Base-by-base conservation (phyloP, 164 flowering plant genomes). In the Echeveria elegans region DNA sequence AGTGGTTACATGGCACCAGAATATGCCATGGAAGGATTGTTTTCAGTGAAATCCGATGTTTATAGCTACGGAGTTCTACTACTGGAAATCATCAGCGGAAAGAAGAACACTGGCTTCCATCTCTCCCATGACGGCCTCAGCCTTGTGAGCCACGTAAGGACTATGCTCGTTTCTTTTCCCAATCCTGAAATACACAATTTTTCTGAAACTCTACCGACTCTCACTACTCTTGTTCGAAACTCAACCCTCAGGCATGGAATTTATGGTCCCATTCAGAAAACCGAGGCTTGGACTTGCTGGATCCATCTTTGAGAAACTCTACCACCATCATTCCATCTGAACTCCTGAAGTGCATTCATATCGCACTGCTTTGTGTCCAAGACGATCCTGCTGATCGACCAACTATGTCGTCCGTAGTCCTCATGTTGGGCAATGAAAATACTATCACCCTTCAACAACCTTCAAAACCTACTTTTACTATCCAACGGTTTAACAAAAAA, bases 291-390 rank as follows among this genome's bases (percentile, higher is more conserved):
- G 53, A 48, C 23, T 23, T 48, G 5, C 5, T 48, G 23, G 53
- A 48, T 48, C 53, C 53, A 18, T 48, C 53, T 5, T 21, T 48
- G 8, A 48, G 19, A 6, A 18, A 21, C 23, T 48, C 53, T 1
- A 18, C 18, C 53, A 18, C 67, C 5, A 40, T 1, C 45, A 40
- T 15, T 15, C n/a, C 26, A 40, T 29, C 14, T 66, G 74, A 71
- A 41, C 78, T 63, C 11, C 37, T 78, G 26, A 69, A 70, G 71
- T 73, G 79, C 67, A 71, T 75, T 52, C 77, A 76, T 16, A 67
- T 78, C 2, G 81, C 73, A 52, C 45, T 78, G 75, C 48, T 76
- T 31, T 76, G 79, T 36, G 70, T 72, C 38, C 81, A 78, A 37
- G 79, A 76, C 36, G 64, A 75, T 29, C 76, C 78, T 4, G 60